Conservation (phyloP, 805 yeast species). For the Hanseniaspora clermontiae region DNA sequence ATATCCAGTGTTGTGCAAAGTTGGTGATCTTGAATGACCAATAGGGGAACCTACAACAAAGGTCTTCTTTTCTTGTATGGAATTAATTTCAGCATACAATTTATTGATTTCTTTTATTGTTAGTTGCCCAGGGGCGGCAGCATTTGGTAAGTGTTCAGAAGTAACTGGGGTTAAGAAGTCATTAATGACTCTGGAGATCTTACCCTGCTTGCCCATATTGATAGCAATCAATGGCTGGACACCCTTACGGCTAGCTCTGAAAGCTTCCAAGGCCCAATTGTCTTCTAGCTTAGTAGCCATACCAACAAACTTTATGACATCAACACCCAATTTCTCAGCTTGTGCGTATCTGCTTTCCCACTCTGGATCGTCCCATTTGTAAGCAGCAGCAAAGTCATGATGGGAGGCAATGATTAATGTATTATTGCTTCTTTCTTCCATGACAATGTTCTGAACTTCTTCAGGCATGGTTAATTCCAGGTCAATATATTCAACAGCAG, state of each 20-base stretch:
- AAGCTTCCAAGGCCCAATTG: conserved; percentile 57
- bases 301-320: conserved; percentile 74
- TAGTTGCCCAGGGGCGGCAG: conserved; percentile 75
- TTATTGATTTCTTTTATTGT: conserved; percentile 53
- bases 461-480: conserved; percentile 61
- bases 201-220: conserved; percentile 68
- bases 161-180: conserved; percentile 72
- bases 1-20: conserved; percentile 71
- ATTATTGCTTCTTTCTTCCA: conserved; percentile 37
- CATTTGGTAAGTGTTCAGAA: conserved; percentile 48
- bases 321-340: conserved; percentile 54
- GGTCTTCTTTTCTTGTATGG: conserved; percentile 41
- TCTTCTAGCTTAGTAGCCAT: conserved; percentile 52
- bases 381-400: conserved; percentile 55
- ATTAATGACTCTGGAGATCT: conserved; percentile 67
- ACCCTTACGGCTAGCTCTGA: conserved; percentile 42
- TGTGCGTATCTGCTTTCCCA: conserved; percentile 64
- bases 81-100: conserved; percentile 48
- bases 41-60: conserved; percentile 75
- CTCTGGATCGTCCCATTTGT: conserved; percentile 53
- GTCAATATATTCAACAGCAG: conserved; percentile 73
- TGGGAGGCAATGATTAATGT: conserved; percentile 73
- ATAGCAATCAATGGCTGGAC: conserved; percentile 61
- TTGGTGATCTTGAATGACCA: conserved; percentile 79
- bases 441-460: conserved; percentile 39